Conservation (phyloP, 345 rosid genomes). For the Theobroma cacao region DNA sequence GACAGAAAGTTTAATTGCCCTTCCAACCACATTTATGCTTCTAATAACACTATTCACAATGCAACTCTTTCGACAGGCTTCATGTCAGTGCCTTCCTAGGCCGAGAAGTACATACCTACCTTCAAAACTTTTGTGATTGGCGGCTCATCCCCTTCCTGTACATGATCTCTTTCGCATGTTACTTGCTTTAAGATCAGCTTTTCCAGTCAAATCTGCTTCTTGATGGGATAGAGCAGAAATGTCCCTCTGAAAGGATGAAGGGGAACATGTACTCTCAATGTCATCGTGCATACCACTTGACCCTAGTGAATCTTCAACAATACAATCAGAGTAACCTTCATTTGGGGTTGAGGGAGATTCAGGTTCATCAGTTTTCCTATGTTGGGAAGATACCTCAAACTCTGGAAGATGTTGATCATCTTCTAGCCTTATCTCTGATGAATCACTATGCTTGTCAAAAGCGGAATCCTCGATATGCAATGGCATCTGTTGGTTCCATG, state of each 20-base stretch:
- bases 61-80: neutral
- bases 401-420: conserved; percentile 9
- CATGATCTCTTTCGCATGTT: neutral
- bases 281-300: neutral
- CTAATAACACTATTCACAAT: neutral
- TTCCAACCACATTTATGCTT: neutral
- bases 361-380: neutral
- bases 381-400: conserved; percentile 9
- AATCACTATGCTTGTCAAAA: conserved; percentile 22
- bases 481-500: conserved; percentile 8
- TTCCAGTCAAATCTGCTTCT: neutral
- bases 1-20: neutral
- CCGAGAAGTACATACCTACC: neutral
- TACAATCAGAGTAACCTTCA: conserved; percentile 6
- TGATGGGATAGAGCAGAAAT: neutral
- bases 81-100: neutral
- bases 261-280: conserved; percentile 3
- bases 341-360: conserved; percentile 12
- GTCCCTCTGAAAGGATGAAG: neutral
- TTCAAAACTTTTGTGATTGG: conserved; percentile 1
- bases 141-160: conserved; percentile 7
- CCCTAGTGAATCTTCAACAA: conserved; percentile 34
- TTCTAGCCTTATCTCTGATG: conserved; percentile 16
- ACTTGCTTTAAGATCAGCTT: neutral
- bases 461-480: conserved; percentile 21